These are phyloP conservation scores for Stipa capillata DNA, from an alignment of 176 grass and related monocot genomes.

Conservation along the genomic window DNA sequence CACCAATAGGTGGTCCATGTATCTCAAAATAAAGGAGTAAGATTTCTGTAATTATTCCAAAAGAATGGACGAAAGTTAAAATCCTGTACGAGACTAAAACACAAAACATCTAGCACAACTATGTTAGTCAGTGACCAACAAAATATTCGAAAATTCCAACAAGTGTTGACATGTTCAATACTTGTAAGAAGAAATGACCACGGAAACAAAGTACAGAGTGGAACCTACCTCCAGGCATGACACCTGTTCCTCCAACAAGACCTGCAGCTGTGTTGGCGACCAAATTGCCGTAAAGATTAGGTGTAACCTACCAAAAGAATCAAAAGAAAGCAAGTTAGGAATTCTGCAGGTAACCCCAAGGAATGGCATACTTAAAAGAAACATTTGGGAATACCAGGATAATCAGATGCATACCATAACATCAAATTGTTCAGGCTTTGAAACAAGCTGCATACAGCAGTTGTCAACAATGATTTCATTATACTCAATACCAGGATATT, in stretches of 20 bases:
- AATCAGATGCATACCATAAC: slow-evolving; percentile 64
- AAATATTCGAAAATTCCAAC: background rate
- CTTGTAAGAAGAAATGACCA: background rate
- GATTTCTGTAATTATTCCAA: background rate
- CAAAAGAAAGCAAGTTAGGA: slow-evolving; percentile 13
- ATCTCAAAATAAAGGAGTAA: background rate
- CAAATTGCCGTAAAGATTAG: slow-evolving; percentile 97
- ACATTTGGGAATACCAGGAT: background rate
- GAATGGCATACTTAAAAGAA: slow-evolving; percentile 7
- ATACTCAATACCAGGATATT: slow-evolving; percentile 85
- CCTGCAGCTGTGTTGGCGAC: slow-evolving; percentile 95
- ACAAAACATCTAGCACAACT: background rate
- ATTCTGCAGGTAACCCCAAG: slow-evolving; percentile 1
- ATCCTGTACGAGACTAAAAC: background rate
- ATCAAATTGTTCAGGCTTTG: slow-evolving; percentile 90
- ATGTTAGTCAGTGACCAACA: background rate
- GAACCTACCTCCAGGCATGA: slow-evolving; percentile 92
- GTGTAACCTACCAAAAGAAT: slow-evolving; percentile 69
- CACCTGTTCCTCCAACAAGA: slow-evolving; percentile 90
- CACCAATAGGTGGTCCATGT: background rate
- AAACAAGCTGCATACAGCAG: slow-evolving; percentile 97
- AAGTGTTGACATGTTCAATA: background rate
- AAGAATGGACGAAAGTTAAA: background rate
- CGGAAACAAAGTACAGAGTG: slow-evolving; percentile 2
- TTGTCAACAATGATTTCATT: slow-evolving; percentile 98